Evolutionary conservation across 2,329 filamentous ascomycete genomes (phyloP).

Genomic region (Balansia obtecta): DNA sequence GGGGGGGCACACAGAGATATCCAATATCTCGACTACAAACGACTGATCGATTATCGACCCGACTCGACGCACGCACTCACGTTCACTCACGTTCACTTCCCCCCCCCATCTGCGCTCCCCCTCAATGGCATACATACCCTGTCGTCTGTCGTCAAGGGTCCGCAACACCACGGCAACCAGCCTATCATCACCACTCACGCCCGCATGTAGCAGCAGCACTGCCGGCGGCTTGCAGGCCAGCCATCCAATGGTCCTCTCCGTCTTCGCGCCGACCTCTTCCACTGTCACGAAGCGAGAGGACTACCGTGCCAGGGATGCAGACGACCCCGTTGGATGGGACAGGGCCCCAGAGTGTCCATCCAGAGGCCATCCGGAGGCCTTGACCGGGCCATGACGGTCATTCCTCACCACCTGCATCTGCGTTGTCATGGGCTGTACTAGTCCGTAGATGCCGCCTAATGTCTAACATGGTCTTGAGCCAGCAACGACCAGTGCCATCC

Average conservation of each 20-base stretch:
- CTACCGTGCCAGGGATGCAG: neutral
- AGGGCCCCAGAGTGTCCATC: neutral
- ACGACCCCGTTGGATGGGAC: conserved; percentile 1
- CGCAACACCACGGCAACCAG: neutral
- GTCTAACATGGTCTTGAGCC: neutral
- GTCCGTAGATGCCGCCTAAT: conserved; percentile 3
- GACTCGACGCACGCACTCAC: neutral
- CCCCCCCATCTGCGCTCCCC: neutral
- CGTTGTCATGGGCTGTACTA: conserved; percentile 3
- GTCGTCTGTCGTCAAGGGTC: neutral
- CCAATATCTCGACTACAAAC: neutral
- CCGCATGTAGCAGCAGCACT: conserved; percentile 8
- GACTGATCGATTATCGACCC: neutral
- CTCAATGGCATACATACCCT: neutral
- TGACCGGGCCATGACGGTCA: neutral
- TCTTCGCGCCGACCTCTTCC: conserved; percentile 7
- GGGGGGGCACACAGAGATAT: neutral
- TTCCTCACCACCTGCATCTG: neutral
- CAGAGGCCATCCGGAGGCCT: no score
- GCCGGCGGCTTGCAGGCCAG: conserved; percentile 7
- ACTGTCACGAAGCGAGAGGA: neutral
- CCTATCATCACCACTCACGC: conserved; percentile 7
- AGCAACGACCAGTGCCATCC: neutral
- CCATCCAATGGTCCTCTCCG: conserved; percentile 9
- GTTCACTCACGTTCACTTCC: neutral